Base-by-base conservation (phyloP, 495 filamentous ascomycete genomes). In the Penicillium longicatenatum region DNA sequence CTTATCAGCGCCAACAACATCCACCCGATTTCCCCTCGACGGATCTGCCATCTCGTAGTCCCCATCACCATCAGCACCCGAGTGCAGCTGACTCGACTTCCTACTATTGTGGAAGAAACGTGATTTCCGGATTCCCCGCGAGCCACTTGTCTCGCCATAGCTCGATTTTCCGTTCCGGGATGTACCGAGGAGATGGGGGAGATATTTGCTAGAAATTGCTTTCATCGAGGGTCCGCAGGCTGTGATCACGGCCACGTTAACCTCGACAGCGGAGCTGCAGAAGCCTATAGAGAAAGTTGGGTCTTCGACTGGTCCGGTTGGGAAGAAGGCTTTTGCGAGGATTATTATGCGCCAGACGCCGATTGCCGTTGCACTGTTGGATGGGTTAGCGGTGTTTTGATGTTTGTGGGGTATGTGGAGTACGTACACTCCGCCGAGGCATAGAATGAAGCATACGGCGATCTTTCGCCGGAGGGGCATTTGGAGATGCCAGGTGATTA, bases 161-260 rank as follows among this genome's bases (percentile, higher is more conserved):
- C 46, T 31, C 20, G 56, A 62, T 2, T 42, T 55, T 3, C 39
- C 58, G 19, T 54, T 41, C 41, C 31, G 51, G 1, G 65, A 66
- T 16, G 54, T 61, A 22, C 63, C 65, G 2, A 68, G 59, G 0
- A 68, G 52, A 26, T 41, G 53, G 16, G 65, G 65, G 2, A 65
- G 52, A 52, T 57, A 66, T 45, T 54, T 50, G 20, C 21, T 59
- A 37, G 57, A 35, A 42, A 68, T 68, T 24, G 60, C 60, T 58
- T 70, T 70, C 54, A 71, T 46, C 0, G 70, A 64, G 6, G 70
- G 68, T 0, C n/a, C 68, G 33, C 65, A 84, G 11, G 80, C 81
- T 11, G 80, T 79, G 24, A 84, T 74, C 47, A 84, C 69, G 4
- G 81, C 82, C 7, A 84, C 67, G 65, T 84, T 83, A 5, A 76